Base-by-base conservation (phyloP, 345 rosid species). In the Streptanthus diversifolius region DNA sequence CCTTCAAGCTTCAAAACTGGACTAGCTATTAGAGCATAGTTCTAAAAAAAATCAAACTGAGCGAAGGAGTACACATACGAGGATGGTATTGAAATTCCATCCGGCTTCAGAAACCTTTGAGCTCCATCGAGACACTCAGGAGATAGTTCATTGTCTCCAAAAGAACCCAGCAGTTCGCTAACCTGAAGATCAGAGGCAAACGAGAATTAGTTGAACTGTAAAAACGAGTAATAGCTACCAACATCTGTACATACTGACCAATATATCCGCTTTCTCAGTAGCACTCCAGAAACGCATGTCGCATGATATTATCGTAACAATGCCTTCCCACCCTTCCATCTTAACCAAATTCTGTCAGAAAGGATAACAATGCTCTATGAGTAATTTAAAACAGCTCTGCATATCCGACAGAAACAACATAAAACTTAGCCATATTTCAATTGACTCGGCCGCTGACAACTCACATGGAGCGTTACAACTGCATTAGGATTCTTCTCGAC, bases 51-150 rank as follows among this genome's bases (percentile, higher is more conserved):
- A 44, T 51, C 35, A 36, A 19, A 67, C 35, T 39, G 6, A 35
- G 29, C 22, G 29, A 40, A 60, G 66, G 71, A 57, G 55, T 65
- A 65, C 60, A 87, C 99, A 45, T 87, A 92, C 98, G 90, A 87
- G 75, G 93, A 85, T 74, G 99, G 99, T 81, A 95, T 92, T 45
- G 99, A 95, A 72, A 95, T 91, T 66, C 98, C 99, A 68, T 92
- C 98, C 77, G 80, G 64, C 83, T 92, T 95, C 84, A 92, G 65
- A 80, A 91, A 91, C 83, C 90, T 80, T 76, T 95, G 97, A n/a
- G 99, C 99, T 77, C 99, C 99, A 80, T 95, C 99, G 65, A 95
- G 96, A 79, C 99, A 92, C 73, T 95, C 98, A 11, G 99, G 99
- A 74, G 99, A 95, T 53, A 95, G 87, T 84, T 95, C 98, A 83